Base-by-base conservation (phyloP, 768 basidiomycete species). In the Leccinum barrowsii region DNA sequence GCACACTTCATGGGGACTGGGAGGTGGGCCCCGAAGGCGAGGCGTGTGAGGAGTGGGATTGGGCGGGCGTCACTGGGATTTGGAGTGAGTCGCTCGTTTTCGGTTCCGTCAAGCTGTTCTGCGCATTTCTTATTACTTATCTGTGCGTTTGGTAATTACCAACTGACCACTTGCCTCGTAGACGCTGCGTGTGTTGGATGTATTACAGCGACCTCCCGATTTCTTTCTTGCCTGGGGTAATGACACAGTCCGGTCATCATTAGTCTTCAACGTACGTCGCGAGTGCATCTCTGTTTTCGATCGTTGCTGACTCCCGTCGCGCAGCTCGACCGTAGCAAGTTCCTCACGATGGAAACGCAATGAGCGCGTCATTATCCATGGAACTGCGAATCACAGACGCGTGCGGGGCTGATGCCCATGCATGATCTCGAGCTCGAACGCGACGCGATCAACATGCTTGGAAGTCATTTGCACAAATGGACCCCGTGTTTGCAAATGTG, bases 111-210 rank as follows among this genome's bases (percentile, higher is more conserved):
- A 34, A 11, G 11, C 30, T 32, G 30, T 4, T 32, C 10, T 32
- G 30, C 12, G 12, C 10, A 10, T 12, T 30, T 30, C 30, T 0
- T 30, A 30, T 2, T 22, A 2, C 22, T 10, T 13, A 17, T 26
- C 7, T 28, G 32, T 12, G 12, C 32, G 35, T 37, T 15, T 6
- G 15, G 35, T 15, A 15, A 15, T 35, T 7, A 0, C 6, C 6
- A 56, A 21, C 32, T 51, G 12, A 19, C 26, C 4, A 12, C 17
- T 42, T 34, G 4, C 15, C 13, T 34, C 34, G 13, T 60, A 84
- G 83, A 58, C 80, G 83, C 12, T 78, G 79, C 51, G 76, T 85
- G 6, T 85, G 80, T 58, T 85, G 83, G 82, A 72, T 85, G 68
- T 82, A 83, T 61, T 85, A 85, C 63, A 75, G 76, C 21, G 11